These are phyloP conservation scores for Fraxinus baroniana DNA, from an alignment of 305 asterid genomes.

Conservation along the genomic window DNA sequence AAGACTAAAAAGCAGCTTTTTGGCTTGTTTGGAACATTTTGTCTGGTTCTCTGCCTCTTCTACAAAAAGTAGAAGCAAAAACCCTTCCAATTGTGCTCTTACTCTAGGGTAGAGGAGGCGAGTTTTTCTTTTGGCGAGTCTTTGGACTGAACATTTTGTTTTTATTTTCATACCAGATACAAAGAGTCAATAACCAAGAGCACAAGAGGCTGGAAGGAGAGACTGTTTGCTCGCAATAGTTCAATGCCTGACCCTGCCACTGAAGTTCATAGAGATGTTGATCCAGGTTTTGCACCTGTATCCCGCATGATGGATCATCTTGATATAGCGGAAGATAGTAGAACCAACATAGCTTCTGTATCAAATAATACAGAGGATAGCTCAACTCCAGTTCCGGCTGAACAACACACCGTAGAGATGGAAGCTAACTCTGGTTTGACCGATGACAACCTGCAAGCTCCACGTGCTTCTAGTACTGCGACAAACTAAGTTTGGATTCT, in stretches of 20 bases:
- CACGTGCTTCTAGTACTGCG: slow-evolving; percentile 52
- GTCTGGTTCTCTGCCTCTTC: background rate
- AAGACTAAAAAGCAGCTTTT: background rate
- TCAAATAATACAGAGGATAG: slow-evolving; percentile 28
- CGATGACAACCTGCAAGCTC: slow-evolving; percentile 36
- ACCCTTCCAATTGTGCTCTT: background rate
- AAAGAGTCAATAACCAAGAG: slow-evolving; percentile 83
- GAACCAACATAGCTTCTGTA: slow-evolving; percentile 14
- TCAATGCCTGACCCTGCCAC: slow-evolving; percentile 29
- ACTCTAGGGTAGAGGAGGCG: background rate
- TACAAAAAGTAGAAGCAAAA: background rate
- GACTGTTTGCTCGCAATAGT: slow-evolving; percentile 64
- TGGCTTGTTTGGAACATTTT: background rate
- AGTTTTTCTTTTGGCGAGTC: background rate
- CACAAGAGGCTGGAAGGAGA: slow-evolving; percentile 95
- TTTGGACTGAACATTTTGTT: slow-evolving; percentile 15
- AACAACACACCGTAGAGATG: slow-evolving; percentile 31
- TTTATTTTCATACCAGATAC: slow-evolving; percentile 43
- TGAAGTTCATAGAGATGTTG: slow-evolving; percentile 46
- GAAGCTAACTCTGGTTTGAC: slow-evolving; percentile 30
- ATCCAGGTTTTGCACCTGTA: slow-evolving; percentile 32
- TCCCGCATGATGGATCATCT: slow-evolving; percentile 36
- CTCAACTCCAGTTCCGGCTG: slow-evolving; percentile 25
- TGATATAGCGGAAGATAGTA: slow-evolving; percentile 26
- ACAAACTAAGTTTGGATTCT: slow-evolving; percentile 34